Evolutionary conservation across 371 early-diverging fungal genomes (phyloP).

Genomic region (Rhizomucor pusillus): DNA sequence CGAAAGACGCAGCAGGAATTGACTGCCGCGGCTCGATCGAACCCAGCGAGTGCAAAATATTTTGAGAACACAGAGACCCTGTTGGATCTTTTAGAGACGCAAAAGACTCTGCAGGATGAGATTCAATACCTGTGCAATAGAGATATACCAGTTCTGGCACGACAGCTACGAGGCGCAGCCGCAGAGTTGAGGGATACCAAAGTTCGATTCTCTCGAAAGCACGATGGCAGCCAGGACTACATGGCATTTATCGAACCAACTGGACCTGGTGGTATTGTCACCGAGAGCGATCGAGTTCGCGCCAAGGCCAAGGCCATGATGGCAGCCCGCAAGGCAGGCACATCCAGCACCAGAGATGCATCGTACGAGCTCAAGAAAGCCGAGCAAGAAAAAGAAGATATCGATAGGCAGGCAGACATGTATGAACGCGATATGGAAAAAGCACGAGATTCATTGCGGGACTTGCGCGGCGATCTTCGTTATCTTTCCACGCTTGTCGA

Average conservation of each 20-base stretch:
- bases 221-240: constrained; percentile 42
- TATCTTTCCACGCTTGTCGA: constrained; percentile 28
- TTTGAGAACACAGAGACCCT: constrained; percentile 29
- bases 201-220: constrained; percentile 35
- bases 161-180: constrained; percentile 51
- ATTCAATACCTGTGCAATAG: constrained; percentile 45
- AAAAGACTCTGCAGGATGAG: constrained; percentile 44
- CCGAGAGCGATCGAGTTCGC: constrained; percentile 60
- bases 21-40: constrained; percentile 14
- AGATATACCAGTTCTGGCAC: constrained; percentile 52
- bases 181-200: constrained; percentile 57
- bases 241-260: constrained; percentile 48
- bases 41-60: constrained; percentile 24
- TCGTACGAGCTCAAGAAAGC: constrained; percentile 31
- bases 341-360: constrained; percentile 24
- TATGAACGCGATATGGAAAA: constrained; percentile 46
- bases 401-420: constrained; percentile 33
- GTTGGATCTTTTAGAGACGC: constrained; percentile 32
- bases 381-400: constrained; percentile 45
- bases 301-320: constrained; percentile 67
- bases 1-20: constrained; percentile 38
- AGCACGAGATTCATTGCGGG: constrained; percentile 33
- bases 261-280: constrained; percentile 58
- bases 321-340: constrained; percentile 56
- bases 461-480: constrained; percentile 38